phyloP scores from a whole-genome alignment of 2,329 filamentous ascomycete genomes.

The Cordyceps pruinosa region DNA sequence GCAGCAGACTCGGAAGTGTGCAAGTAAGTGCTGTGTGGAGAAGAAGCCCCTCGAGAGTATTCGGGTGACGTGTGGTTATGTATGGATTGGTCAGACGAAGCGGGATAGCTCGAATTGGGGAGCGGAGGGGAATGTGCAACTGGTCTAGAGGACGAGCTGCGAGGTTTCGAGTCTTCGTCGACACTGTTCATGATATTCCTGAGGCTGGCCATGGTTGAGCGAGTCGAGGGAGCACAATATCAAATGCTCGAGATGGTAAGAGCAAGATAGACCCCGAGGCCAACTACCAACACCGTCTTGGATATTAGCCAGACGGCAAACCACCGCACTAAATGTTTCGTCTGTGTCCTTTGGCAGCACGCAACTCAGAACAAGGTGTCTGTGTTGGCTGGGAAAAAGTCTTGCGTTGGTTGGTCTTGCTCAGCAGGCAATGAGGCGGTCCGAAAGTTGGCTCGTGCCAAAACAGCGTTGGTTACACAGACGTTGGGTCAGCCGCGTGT shows the following conservation, averaged over 20 bases:
- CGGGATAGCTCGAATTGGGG: slow-evolving; percentile 31
- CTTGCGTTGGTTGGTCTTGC: slow-evolving; percentile 1
- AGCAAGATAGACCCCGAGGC: slow-evolving; percentile 1
- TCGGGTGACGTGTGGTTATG: slow-evolving; percentile 24
- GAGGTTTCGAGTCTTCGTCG: slow-evolving; percentile 36
- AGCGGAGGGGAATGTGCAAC: slow-evolving; percentile 2
- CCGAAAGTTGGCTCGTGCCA: slow-evolving; percentile 3
- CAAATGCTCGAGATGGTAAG: slow-evolving; percentile 21
- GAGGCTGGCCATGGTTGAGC: slow-evolving; percentile 46
- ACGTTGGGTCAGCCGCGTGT: slow-evolving; percentile 9
- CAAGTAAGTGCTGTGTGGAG: slow-evolving; percentile 21
- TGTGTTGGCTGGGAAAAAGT: background rate
- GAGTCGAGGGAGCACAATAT: slow-evolving; percentile 30
- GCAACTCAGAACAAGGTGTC: background rate
- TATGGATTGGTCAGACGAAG: slow-evolving; percentile 25
- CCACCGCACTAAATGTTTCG: background rate
- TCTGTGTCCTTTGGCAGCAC: background rate
- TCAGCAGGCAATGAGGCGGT: background rate
- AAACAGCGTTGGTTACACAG: slow-evolving; percentile 4
- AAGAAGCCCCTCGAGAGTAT: slow-evolving; percentile 30
- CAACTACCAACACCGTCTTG: background rate
- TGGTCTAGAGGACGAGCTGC: background rate
- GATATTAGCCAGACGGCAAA: background rate
- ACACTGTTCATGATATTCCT: slow-evolving; percentile 52
- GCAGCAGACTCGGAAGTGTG: slow-evolving; percentile 7